Evolutionary conservation across 2,329 filamentous ascomycete genomes (phyloP), one percentile per base, ranked within the genome.

Genomic region (Penicillium sp.): DNA sequence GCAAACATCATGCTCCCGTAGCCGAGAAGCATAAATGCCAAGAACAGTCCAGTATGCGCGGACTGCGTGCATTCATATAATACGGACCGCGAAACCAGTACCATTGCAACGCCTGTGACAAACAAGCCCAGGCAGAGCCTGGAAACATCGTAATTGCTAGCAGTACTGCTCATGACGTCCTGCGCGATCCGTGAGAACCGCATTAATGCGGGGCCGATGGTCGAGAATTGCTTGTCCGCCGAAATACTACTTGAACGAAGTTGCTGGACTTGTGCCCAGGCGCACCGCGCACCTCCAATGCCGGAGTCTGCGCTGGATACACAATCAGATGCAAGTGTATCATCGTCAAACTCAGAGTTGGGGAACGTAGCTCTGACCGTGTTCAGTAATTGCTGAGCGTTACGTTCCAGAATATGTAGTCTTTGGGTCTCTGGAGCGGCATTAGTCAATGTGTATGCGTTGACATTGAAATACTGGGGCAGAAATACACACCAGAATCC

Each of bases 1-100:
- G 92, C 93, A 73, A 97, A 97, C 92, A 97, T 97, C 85, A 96
- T 95, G 34, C 84, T 70, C 1, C 86, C 85, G 66, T 97, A 96
- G 0, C 81, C 71, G 0, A 85, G 44, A 0, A 81, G 81, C 28
- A 85, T 76, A 2, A 80, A 57, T 3, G 75, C 59, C 46, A 88
- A 75, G 3, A 74, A 72, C 4, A 64, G 21, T 3, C 65, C 63
- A 16, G 69, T 53, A 29, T 60, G 53, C 60, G 16, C 68, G 59
- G 51, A 69, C 45, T 49, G 62, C 21, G 45, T 50, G 70, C 70
- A 31, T 29, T 62, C 51, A 63, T 60, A 34, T 73, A 65, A 45
- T 53, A 63, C 63, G 36, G 65, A 50, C 36, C 65, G 54, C 28
- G 67, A 57, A 15, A 74, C 72, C 3, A 75, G 59, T 4, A 69